These are phyloP conservation scores for Aureobasidium sp. DNA, from an alignment of 2,329 filamentous ascomycete species.

Conservation along the genomic window DNA sequence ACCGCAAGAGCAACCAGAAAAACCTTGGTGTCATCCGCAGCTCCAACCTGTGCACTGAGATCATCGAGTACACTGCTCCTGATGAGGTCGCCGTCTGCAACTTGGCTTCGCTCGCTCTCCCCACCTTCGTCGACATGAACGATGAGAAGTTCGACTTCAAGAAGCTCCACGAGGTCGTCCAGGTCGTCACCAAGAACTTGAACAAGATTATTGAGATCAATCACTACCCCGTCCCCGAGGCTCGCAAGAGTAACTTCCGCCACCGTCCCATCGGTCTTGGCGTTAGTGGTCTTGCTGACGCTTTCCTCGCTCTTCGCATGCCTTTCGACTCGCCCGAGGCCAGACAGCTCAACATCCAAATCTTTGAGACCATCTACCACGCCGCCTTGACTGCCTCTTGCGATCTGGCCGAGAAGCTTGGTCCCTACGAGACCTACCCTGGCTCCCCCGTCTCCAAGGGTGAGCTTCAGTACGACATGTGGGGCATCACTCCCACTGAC, in stretches of 20 bases:
- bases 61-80: constrained; percentile 92
- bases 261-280: constrained; percentile 93
- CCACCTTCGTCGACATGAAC: constrained; percentile 81
- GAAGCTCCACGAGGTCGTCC: constrained; percentile 89
- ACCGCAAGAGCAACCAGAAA: constrained; percentile 99
- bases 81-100: constrained; percentile 99
- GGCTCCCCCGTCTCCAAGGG: constrained; percentile 92
- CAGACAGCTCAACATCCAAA: constrained; percentile 89
- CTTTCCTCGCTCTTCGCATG: constrained; percentile 92
- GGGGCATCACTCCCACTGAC: constrained; percentile 85
- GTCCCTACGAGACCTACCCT: constrained; percentile 82
- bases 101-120: constrained; percentile 86
- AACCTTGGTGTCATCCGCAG: constrained; percentile 97
- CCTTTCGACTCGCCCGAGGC: constrained; percentile 96
- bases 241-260: constrained; percentile 91
- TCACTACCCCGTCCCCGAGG: constrained; percentile 94
- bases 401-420: constrained; percentile 74
- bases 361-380: constrained; percentile 99
- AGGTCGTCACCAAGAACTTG: constrained; percentile 88
- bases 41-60: constrained; percentile 98
- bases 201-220: constrained; percentile 99
- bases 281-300: constrained; percentile 95
- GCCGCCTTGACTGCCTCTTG: constrained; percentile 84
- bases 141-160: constrained; percentile 87
- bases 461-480: constrained; percentile 97